Conservation (phyloP, 768 basidiomycete species). For the Trametes meyenii region DNA sequence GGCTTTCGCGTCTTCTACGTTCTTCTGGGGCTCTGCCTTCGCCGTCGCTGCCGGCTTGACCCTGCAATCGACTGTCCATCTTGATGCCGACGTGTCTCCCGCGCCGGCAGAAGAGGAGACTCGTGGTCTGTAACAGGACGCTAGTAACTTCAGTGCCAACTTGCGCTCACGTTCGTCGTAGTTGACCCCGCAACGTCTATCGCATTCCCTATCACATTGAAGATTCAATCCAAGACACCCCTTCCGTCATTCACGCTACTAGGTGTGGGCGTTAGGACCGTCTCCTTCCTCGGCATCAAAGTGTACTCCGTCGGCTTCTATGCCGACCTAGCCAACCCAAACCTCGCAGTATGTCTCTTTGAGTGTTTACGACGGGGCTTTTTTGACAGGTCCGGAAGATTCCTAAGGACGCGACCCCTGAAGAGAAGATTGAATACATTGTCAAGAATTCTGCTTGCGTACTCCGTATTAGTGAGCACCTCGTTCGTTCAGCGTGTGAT, state of each 20-base stretch:
- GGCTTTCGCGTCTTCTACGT: conserved; percentile 3
- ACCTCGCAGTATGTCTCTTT: conserved; percentile 51
- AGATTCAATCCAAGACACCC: conserved; percentile 63
- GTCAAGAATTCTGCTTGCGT: conserved; percentile 69
- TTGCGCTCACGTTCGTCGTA: conserved; percentile 28
- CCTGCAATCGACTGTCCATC: conserved; percentile 38
- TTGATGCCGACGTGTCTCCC: conserved; percentile 43
- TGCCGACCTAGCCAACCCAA: conserved; percentile 72
- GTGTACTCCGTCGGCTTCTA: conserved; percentile 94
- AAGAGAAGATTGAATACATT: conserved; percentile 73
- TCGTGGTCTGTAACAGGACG: conserved; percentile 20
- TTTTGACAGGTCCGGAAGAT: conserved; percentile 43
- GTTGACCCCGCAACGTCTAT: conserved; percentile 79
- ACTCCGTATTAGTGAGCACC: conserved; percentile 65
- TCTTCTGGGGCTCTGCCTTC: conserved; percentile 29
- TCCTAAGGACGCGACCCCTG: conserved; percentile 53
- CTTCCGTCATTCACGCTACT: conserved; percentile 69
- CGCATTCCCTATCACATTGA: conserved; percentile 67
- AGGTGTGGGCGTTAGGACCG: conserved; percentile 85
- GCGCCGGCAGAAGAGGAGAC: conserved; percentile 26
- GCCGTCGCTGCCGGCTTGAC: conserved; percentile 39
- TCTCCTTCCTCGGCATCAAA: conserved; percentile 85
- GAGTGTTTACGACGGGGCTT: no score
- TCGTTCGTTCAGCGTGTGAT: not conserved
- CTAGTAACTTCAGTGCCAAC: not conserved